Percentiles rank a stretch among this genome's conserved stretches.
These are phyloP conservation scores for Coniosporium tulheliwenetii DNA, from an alignment of 2,329 filamentous ascomycete species.

Conservation along the genomic window DNA sequence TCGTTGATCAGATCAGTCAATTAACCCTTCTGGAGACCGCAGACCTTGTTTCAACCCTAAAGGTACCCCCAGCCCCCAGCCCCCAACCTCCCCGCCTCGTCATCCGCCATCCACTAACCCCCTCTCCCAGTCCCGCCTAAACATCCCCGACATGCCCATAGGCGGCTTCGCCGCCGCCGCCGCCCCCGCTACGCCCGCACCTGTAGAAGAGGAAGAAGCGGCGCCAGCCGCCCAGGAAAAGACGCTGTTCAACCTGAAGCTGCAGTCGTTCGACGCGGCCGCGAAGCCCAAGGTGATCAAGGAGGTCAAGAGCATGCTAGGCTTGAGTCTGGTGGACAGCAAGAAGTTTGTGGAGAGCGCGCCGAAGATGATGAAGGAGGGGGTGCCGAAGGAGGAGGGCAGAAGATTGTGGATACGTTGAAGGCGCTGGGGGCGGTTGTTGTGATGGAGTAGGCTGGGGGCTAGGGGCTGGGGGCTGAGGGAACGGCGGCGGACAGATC, in stretches of 20 bases:
- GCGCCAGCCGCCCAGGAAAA: constrained; percentile 81
- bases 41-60: constrained; percentile 84
- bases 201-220: constrained; percentile 65
- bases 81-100: neutral
- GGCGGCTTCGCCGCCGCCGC: constrained; percentile 64
- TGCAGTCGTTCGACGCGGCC: constrained; percentile 71
- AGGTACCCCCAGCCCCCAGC: no score
- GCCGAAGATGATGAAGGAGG: constrained; percentile 98
- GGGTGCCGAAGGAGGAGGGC: constrained; percentile 94
- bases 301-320: constrained; percentile 94
- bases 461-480: neutral
- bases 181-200: constrained; percentile 44
- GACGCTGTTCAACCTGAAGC: constrained; percentile 93
- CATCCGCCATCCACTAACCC: neutral
- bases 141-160: constrained; percentile 94
- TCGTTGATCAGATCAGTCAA: constrained; percentile 97
- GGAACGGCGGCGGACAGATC: no score
- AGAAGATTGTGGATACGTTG: constrained; percentile 93
- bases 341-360: constrained; percentile 99
- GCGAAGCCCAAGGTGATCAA: constrained; percentile 99
- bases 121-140: constrained; percentile 58
- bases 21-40: constrained; percentile 96
- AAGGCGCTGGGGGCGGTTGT: constrained; percentile 86
- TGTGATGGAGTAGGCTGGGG: constrained; percentile 60
- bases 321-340: constrained; percentile 90